Evolutionary conservation across 108 stramenopile species (phyloP).

Genomic region (Nitzschia putrida): DNA sequence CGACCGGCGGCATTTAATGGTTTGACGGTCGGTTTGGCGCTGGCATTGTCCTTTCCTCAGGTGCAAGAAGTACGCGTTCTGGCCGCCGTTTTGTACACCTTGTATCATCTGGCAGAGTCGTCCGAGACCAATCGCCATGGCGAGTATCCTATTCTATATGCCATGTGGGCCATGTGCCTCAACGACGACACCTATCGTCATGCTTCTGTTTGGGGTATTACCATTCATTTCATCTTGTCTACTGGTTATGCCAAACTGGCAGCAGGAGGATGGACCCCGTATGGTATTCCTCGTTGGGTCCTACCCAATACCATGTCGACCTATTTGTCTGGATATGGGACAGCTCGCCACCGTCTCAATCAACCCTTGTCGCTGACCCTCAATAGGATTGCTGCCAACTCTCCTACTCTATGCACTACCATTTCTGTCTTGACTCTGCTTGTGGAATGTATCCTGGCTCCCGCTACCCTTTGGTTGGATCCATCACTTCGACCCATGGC

Average conservation of each 20-base stretch:
- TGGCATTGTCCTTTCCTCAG: not conserved
- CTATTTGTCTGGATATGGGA: conserved; percentile 5
- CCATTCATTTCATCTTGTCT: conserved; percentile 11
- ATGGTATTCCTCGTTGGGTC: conserved; percentile 2
- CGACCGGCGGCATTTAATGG: not conserved
- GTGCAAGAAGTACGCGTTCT: conserved; percentile 1
- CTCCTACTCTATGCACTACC: not conserved
- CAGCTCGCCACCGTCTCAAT: not conserved
- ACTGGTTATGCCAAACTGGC: conserved; percentile 11
- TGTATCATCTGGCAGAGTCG: conserved; percentile 10
- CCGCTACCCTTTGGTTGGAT: not conserved
- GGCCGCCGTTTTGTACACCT: not conserved
- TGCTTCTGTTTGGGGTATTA: conserved; percentile 6
- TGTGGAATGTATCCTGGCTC: not conserved
- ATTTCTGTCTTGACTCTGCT: not conserved
- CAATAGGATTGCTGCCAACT: not conserved
- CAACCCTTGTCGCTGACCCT: not conserved
- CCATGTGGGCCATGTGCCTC: conserved; percentile 9
- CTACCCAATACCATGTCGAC: conserved; percentile 3
- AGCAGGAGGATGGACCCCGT: not conserved
- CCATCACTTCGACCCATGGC: not conserved
- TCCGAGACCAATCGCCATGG: conserved; percentile 16
- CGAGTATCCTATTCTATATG: conserved; percentile 14
- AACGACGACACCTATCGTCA: not conserved
- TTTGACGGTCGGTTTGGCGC: not conserved